A percentile compares a stretch with the other conserved stretches of the same genome.
Conservation (phyloP, 768 basidiomycete genomes). For the Phanerodontia chrysosporium region DNA sequence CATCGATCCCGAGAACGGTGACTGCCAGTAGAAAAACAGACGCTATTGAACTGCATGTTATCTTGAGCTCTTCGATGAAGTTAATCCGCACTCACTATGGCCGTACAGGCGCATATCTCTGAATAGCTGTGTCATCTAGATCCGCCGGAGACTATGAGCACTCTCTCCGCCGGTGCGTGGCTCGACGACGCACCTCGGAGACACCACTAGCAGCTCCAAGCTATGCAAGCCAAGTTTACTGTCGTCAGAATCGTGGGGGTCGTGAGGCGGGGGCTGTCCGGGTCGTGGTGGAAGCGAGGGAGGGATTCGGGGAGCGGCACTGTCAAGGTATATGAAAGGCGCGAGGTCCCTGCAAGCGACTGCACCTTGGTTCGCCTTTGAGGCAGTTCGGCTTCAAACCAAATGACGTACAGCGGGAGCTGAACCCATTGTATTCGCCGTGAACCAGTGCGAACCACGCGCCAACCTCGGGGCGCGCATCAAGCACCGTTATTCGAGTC, state of each 20-base stretch:
- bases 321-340: neutral
- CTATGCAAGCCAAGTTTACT: neutral
- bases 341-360: neutral
- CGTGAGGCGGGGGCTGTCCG: neutral
- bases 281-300: neutral
- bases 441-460: neutral
- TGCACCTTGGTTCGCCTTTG: neutral
- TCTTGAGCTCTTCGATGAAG: neutral
- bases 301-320: neutral
- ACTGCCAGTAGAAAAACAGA: constrained; percentile 35
- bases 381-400: neutral
- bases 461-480: neutral
- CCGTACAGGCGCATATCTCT: constrained; percentile 28
- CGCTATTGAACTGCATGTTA: constrained; percentile 22
- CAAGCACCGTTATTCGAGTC: neutral
- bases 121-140: constrained; percentile 31
- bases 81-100: constrained; percentile 21
- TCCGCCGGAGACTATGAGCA: neutral
- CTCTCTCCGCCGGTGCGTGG: neutral
- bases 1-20: constrained; percentile 63
- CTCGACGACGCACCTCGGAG: neutral
- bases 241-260: neutral
- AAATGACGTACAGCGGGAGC: neutral
- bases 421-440: neutral
- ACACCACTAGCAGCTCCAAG: neutral